Base-by-base conservation (phyloP, 352 stramenopile genomes). In the Globisporangium rhizosaccharum region DNA sequence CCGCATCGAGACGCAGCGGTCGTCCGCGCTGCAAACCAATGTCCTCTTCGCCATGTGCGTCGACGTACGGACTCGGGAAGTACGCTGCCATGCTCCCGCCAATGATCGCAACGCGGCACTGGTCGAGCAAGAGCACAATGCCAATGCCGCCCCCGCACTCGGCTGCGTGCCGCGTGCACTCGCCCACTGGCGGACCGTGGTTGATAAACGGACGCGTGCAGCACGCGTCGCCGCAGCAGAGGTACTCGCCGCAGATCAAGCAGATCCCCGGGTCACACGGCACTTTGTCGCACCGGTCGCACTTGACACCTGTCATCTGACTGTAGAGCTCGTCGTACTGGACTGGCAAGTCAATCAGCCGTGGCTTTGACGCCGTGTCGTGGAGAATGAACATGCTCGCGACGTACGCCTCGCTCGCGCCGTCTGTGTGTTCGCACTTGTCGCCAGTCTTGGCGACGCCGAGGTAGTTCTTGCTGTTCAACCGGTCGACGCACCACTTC, bases 351-450 rank as follows among this genome's bases (percentile, higher is more conserved):
- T 91, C 71, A n/a, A 95, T 83, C 23, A 95, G 68, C 2, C 75
- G 79, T 23, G 82, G 82, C 41, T 74, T 73, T 26, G 60, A 66
- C n/a, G 67, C 54, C 9, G 77, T 57, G 55, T 95, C 84, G 25
- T 85, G 83, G 23, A 95, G 53, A 51, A 95, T 92, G 51, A 95
- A 95, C 84, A 95, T 93, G 65, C 84, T 95, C 37, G 85, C 85
- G 25, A 92, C 78, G 59, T 94, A 95, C 17, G 78, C 81, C 55
- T 95, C 85, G 60, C 85, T 90, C 58, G 79, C 88, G 20, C 84
- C 80, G 63, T 95, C 85, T 15, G 84, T 88, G 62, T 95, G 85
- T 54, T 95, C 85, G 57, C 85, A 95, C 58, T 85, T 90, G 56
- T 92, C 84, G 18, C 84, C 80, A 48, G 70, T 71, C 56, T 88